Evolutionary conservation across 2,329 filamentous ascomycete species (phyloP).

Genomic region (Ramichloridium luteum): DNA sequence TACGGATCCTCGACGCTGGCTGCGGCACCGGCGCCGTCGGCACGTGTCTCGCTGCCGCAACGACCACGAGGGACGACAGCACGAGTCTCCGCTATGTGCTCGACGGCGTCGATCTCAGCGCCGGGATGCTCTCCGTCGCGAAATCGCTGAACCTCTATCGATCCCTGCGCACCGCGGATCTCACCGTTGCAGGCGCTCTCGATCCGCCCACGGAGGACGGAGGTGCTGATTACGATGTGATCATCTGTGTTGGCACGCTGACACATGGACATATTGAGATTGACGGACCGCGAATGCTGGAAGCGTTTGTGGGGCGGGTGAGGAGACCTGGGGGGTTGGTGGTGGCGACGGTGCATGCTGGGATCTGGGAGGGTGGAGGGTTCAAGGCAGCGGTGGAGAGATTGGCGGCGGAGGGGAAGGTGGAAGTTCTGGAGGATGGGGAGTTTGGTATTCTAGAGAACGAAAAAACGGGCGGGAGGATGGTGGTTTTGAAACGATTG

Average conservation of each 20-base stretch:
- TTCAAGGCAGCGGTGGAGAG: constrained; percentile 7
- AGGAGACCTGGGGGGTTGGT: constrained; percentile 6
- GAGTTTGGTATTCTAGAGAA: constrained; percentile 10
- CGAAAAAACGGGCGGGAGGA: constrained; percentile 7
- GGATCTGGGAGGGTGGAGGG: constrained; percentile 10
- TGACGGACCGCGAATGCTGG: constrained; percentile 5
- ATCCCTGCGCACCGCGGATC: constrained; percentile 7
- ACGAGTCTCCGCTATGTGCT: constrained; percentile 3
- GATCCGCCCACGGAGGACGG: constrained; percentile 5
- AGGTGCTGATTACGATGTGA: constrained; percentile 9
- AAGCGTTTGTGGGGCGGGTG: constrained; percentile 10
- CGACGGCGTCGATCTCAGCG: constrained; percentile 10
- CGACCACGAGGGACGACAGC: too few species aligned
- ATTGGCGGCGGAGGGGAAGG: constrained; percentile 3
- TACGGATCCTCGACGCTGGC: constrained; percentile 10
- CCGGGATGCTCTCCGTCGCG: constrained; percentile 8
- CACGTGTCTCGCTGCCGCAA: constrained; percentile 3
- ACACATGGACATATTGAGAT: constrained; percentile 13
- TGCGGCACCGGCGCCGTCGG: constrained; percentile 11
- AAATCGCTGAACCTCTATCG: constrained; percentile 6
- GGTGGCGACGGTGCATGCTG: constrained; percentile 11
- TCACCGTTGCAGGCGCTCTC: too few species aligned
- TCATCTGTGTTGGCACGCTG: constrained; percentile 11
- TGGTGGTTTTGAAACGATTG: constrained; percentile 11
- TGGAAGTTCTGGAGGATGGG: constrained; percentile 6